phyloP scores from a whole-genome alignment of 2,329 filamentous ascomycete genomes.

The Stylonectria norvegica region DNA sequence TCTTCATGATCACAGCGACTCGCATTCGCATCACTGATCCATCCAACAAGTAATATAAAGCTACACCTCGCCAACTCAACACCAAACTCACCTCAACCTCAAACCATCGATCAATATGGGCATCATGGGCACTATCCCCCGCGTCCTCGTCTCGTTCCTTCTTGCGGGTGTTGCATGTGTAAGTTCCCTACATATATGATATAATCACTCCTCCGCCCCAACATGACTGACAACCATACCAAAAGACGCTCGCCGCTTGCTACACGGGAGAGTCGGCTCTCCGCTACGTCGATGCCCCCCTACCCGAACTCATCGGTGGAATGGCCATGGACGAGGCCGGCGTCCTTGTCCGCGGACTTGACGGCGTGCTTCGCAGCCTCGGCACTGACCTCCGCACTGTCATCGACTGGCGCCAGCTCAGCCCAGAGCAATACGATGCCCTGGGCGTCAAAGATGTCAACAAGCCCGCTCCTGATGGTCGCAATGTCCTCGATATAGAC shows the following conservation, averaged over 20 bases:
- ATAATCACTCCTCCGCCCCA: no score
- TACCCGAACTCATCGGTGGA: not conserved
- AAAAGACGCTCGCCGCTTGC: not conserved
- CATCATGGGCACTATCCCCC: no score
- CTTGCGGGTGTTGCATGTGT: no score
- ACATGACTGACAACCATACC: no score
- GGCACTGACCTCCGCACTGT: not conserved
- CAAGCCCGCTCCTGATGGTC: not conserved
- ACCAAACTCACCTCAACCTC: no score
- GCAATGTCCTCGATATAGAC: not conserved
- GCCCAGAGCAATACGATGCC: not conserved
- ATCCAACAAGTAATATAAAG: no score
- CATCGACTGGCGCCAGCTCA: not conserved
- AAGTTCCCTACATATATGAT: no score
- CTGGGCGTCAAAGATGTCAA: not conserved
- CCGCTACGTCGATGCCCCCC: not conserved
- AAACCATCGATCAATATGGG: no score
- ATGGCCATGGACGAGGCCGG: not conserved
- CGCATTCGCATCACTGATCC: no score
- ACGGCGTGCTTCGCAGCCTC: not conserved
- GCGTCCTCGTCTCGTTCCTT: no score
- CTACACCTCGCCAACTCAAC: no score
- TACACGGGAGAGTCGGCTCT: not conserved
- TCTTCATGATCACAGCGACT: no score
- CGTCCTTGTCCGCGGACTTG: not conserved